These are phyloP conservation scores for Cladophialophora chaetospira DNA, from an alignment of 2,329 filamentous ascomycete species.

Conservation along the genomic window DNA sequence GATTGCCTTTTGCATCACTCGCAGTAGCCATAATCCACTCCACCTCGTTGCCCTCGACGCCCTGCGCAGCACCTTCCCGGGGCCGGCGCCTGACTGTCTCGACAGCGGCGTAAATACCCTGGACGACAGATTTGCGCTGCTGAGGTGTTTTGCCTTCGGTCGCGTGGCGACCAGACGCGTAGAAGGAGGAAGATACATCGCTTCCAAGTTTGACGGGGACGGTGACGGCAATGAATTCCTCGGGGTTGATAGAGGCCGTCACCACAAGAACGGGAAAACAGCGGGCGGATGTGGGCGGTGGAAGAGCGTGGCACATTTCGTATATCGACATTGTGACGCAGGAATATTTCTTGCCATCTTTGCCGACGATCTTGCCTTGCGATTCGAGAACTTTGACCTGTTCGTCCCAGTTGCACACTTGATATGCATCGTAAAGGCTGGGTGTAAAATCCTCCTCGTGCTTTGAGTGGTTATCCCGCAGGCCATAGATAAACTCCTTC, in stretches of 20 bases:
- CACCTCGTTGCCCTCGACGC: constrained; percentile 59
- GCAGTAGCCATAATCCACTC: constrained; percentile 80
- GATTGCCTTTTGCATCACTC: constrained; percentile 66
- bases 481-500: constrained; percentile 42
- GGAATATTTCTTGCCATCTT: constrained; percentile 6
- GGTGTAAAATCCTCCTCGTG: constrained; percentile 48
- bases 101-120: constrained; percentile 34
- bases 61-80: background rate
- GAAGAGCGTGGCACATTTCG: constrained; percentile 39
- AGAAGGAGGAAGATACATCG: constrained; percentile 31
- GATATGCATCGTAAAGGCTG: constrained; percentile 36
- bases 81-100: constrained; percentile 26
- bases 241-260: constrained; percentile 30
- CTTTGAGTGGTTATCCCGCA: constrained; percentile 43
- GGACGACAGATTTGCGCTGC: constrained; percentile 33
- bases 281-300: constrained; percentile 32
- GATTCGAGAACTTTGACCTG: constrained; percentile 20
- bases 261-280: constrained; percentile 38
- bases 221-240: constrained; percentile 37
- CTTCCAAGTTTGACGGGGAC: constrained; percentile 35
- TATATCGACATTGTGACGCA: constrained; percentile 29
- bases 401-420: constrained; percentile 35
- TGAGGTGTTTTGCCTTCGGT: constrained; percentile 31
- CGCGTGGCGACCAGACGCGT: constrained; percentile 34
- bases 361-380: constrained; percentile 4